Evolutionary conservation across 1,139 yeast genomes (phyloP).

Genomic region (Hanseniaspora uvarum): DNA sequence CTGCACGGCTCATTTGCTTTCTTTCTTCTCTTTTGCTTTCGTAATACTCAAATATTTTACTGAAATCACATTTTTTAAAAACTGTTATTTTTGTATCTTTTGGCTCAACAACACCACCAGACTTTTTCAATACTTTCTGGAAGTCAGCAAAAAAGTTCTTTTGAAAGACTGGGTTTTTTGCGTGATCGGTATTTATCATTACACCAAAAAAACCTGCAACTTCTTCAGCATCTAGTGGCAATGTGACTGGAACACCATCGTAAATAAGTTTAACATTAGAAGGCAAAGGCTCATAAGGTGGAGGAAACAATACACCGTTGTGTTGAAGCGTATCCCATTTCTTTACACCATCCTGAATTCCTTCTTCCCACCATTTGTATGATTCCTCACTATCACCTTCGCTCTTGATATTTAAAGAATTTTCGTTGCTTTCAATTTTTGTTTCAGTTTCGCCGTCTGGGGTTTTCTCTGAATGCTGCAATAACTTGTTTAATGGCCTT

Average conservation of each 20-base stretch:
- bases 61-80: conserved; percentile 68
- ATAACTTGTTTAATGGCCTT: neutral
- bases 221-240: conserved; percentile 82
- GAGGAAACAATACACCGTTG: conserved; percentile 88
- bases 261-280: conserved; percentile 65
- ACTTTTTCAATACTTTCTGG: conserved; percentile 51
- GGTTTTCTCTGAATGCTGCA: neutral
- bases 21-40: conserved; percentile 64
- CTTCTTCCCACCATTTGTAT: conserved; percentile 71
- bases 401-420: neutral
- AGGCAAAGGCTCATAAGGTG: conserved; percentile 80
- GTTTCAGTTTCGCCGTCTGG: neutral
- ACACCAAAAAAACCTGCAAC: conserved; percentile 95
- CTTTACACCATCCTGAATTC: conserved; percentile 57
- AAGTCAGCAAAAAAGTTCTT: conserved; percentile 81
- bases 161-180: conserved; percentile 74
- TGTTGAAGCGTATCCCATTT: conserved; percentile 85
- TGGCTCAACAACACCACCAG: conserved; percentile 44
- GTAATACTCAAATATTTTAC: conserved; percentile 61
- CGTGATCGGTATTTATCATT: conserved; percentile 79
- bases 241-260: conserved; percentile 59
- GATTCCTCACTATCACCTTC: conserved; percentile 33
- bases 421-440: neutral
- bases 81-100: conserved; percentile 41
- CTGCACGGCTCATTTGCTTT: conserved; percentile 55